Evolutionary conservation across 331 rosid genomes (phyloP), one percentile per base, ranked within the genome.

Genomic region (Cydonia oblonga): DNA sequence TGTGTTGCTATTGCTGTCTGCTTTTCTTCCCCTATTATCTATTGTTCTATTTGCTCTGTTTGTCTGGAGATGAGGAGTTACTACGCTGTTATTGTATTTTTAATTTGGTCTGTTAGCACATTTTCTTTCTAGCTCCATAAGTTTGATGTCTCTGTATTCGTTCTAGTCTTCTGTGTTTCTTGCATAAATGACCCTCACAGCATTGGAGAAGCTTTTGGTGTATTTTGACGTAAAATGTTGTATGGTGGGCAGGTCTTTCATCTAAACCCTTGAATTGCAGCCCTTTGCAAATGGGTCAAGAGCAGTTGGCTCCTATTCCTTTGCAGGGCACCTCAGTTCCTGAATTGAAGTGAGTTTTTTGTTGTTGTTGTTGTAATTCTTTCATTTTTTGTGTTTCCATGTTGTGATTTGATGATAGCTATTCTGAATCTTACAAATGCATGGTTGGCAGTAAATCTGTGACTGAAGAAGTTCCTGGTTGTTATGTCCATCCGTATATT

Each of bases 401-500:
- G 5, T 40, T 56, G 29, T 25, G 46, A 28, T 54, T 33, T 66
- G 44, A 66, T 33, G 25, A 35, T 30, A 69, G 11, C 33, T 74
- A 28, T 51, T 76, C 26, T 79, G 60, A 79, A 58, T 69, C 28
- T 64, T 59, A 46, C 80, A n/a, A 42, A 29, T 70, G 73, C 63
- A 18, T 78, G 28, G 76, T 26, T 29, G 84, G 80, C 92, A 95
- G 98, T 73, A 81, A 85, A 66, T n/a, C 71, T 18, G 79, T 64
- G 29, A 22, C 63, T 44, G 86, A 83, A 40, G 46, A 40, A 40
- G 66, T 61, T 68, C 69, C 85, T 78, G 73, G 85, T 79, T 74
- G 54, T 65, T 81, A 83, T 79, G 75, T 84, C 70, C 97, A 90
- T 71, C 96, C 96, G 3, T 81, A 75, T 76, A 77, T 91, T 70